A percentile compares a stretch with the other conserved stretches of the same genome.
These are phyloP conservation scores for Glomus cerebriforme DNA, from an alignment of 192 early-diverging fungal species.

Conservation along the genomic window DNA sequence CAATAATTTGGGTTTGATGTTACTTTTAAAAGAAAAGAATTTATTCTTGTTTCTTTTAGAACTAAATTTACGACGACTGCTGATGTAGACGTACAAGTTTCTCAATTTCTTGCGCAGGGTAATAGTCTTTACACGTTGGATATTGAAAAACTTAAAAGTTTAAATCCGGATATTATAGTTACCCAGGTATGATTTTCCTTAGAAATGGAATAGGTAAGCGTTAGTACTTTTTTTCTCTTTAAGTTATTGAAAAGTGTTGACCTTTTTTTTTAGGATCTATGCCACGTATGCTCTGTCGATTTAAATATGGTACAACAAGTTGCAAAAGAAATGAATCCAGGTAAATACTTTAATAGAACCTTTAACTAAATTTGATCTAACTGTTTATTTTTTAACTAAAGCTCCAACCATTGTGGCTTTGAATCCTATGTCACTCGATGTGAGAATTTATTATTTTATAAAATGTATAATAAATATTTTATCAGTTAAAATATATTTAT, in stretches of 20 bases:
- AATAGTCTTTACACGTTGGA: constrained; percentile 50
- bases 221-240: not conserved
- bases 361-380: not conserved
- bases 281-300: constrained; percentile 57
- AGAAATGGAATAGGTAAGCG: not conserved
- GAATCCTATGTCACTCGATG: constrained; percentile 40
- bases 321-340: constrained; percentile 48
- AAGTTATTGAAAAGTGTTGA: not conserved
- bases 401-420: constrained; percentile 41
- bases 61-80: constrained; percentile 52
- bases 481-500: not conserved
- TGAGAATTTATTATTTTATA: constrained; percentile 13
- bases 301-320: constrained; percentile 52
- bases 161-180: constrained; percentile 54
- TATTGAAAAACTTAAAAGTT: constrained; percentile 38
- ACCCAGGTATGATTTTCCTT: constrained; percentile 41
- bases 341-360: not conserved
- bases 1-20: not conserved
- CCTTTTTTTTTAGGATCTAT: constrained; percentile 44
- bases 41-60: constrained; percentile 11
- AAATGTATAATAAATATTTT: not conserved
- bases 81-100: constrained; percentile 55
- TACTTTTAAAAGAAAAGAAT: not conserved
- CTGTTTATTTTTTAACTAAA: not conserved
- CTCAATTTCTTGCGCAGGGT: constrained; percentile 48